Base-by-base conservation (phyloP, 352 stramenopile genomes). In the Achlya hypogyna region DNA sequence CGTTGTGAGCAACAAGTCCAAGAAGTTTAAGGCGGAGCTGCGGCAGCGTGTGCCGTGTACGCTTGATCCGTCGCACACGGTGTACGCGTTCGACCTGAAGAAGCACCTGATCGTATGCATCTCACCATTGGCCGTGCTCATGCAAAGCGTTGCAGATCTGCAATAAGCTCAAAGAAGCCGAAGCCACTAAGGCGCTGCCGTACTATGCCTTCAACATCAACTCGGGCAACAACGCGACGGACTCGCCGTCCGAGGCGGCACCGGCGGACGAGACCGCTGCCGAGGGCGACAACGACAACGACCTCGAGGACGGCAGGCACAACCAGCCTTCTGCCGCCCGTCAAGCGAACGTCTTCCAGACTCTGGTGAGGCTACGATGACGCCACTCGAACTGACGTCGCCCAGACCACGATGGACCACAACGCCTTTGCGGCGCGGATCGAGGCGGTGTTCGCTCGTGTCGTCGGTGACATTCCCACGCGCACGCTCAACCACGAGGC, bases 161-260 rank as follows among this genome's bases (percentile, higher is more conserved):
- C 74, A 93, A 91, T 72, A 82, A 81, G 14, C 74, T 84, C 27
- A 88, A 88, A 60, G 81, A 91, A 56, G 74, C 74, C 20, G 72
- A 80, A 1, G 65, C 65, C n/a, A 84, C 85, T 73, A 76, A 74
- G 69, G 69, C 72, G 25, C 71, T 91, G 51, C 79, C 83, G 22
- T 91, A 81, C 70, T 93, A 90, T 66, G 75, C 63, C 25, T 76
- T 84, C 56, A 87, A 90, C 51, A 89, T 93, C 63, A 93, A 93
- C 71, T 91, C 82, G 31, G 85, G 82, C 4, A 76, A 54, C 5
- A 76, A 89, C 38, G 60, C 20, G 16, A 23, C 1, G n/a, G 32
- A 38, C 22, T 9, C 23, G 53, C 29, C 58, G 0, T n/a, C 67
- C 6, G 43, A 40, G 12, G 68, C 58, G 1, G 49, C 34, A 16